These are phyloP conservation scores for Sisymbrium irio DNA, from an alignment of 345 rosid genomes.

Conservation along the genomic window DNA sequence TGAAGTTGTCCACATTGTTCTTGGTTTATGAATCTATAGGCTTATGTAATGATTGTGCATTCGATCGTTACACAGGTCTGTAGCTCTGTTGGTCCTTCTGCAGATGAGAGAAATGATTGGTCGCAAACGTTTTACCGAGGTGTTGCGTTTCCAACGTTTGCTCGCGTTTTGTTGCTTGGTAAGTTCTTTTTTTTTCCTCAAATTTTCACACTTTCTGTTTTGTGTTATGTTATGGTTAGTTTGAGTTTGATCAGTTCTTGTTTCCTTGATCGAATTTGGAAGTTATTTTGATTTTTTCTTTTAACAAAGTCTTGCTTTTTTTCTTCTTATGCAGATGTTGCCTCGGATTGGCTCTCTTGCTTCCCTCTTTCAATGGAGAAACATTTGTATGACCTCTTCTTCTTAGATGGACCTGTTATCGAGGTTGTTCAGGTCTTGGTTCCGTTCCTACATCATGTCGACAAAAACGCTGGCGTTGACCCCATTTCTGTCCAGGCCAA, in stretches of 20 bases:
- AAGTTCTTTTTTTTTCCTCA: not conserved
- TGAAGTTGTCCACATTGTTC: not conserved
- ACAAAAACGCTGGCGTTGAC: slow-evolving; percentile 36
- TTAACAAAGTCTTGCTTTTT: not conserved
- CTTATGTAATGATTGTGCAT: not conserved
- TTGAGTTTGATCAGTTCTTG: not conserved
- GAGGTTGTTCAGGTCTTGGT: slow-evolving; percentile 83
- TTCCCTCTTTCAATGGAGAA: slow-evolving; percentile 72
- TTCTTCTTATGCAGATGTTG: slow-evolving; percentile 57
- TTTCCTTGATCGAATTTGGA: slow-evolving; percentile 9
- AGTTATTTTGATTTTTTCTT: not conserved
- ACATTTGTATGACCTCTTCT: slow-evolving; percentile 77
- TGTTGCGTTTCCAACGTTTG: slow-evolving; percentile 68
- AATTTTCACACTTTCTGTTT: not conserved
- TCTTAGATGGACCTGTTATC: slow-evolving; percentile 55
- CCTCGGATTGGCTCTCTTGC: slow-evolving; percentile 88
- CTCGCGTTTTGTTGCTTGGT: slow-evolving; percentile 74
- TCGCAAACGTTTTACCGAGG: slow-evolving; percentile 64
- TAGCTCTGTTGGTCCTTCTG: slow-evolving; percentile 39
- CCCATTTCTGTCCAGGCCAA: slow-evolving; percentile 49
- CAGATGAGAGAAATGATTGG: slow-evolving; percentile 49
- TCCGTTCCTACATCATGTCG: slow-evolving; percentile 52
- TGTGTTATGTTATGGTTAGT: not conserved
- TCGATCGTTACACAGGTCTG: slow-evolving; percentile 40
- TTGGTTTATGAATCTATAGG: not conserved